Evolutionary conservation across 108 stramenopile species (phyloP), one percentile per base, ranked within the genome.

Genomic region (Tribonema minus): DNA sequence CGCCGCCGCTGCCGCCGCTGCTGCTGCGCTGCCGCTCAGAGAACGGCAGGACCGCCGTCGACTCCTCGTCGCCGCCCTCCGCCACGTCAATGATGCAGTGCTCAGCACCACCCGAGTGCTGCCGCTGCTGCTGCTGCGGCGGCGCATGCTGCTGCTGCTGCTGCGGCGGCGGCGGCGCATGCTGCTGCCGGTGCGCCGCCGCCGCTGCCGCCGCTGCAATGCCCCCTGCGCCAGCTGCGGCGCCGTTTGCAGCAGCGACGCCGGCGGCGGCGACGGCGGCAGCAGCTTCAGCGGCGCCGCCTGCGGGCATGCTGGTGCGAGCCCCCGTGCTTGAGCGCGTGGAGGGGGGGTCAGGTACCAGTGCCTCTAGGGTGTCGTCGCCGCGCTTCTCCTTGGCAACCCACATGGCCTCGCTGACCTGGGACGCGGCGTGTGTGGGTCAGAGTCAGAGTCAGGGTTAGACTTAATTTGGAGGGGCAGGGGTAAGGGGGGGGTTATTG

Each of bases 341-440:
- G 20, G 46, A 15, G 9, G 46, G 20, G 46, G 46, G 15, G 9
- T 54, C 46, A 15, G 46, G 20, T 54, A 15, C 15, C 20, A 54
- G 46, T 54, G 46, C 46, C 20, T 71, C 33, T 32, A 71, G 35
- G 60, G 29, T 71, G 31, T 71, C 33, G 37, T 61, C 70, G 20
- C 58, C 70, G 30, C 23, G 23, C 33, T 30, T 60, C 70, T 61
- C 59, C 58, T 60, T 71, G 4, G 58, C n/a, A 27, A 37, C 29
- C 70, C 70, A 71, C 70, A 71, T 71, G 6, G 58, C 70, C 37
- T 71, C 70, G 60, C 40, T 71, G 15, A 5, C 58, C 70, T 71
- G 58, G 12, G n/a, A n/a, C n/a, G n/a, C n/a, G n/a, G n/a, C n/a
- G n/a, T n/a, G n/a, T n/a, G n/a, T n/a, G n/a, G n/a, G n/a, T n/a